phyloP scores from a whole-genome alignment of 345 rosid species.

The Gossypium australe region DNA sequence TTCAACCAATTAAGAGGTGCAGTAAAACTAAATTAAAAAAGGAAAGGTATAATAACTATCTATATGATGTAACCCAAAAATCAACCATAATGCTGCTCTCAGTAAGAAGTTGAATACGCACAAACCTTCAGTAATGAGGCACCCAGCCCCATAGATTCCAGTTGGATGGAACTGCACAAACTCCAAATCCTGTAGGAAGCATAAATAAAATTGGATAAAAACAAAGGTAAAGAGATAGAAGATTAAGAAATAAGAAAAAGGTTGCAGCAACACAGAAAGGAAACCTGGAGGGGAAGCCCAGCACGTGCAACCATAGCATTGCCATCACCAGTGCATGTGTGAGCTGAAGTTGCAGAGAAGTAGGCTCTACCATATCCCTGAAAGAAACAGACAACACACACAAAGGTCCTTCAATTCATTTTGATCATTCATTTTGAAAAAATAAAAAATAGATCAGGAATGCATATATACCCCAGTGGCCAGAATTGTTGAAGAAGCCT shows the following conservation, averaged over 20 bases:
- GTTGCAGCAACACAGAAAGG: not conserved
- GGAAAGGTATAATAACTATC: constrained; percentile 51
- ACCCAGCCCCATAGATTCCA: constrained; percentile 92
- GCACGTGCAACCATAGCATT: constrained; percentile 98
- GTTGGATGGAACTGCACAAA: constrained; percentile 99
- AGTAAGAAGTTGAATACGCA: not conserved
- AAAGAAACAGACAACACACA: constrained; percentile 16
- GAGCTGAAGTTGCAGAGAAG: constrained; percentile 99
- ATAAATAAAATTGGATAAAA: constrained; percentile 1
- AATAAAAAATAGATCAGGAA: not conserved
- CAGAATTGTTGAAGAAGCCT: constrained; percentile 74
- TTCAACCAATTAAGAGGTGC: not conserved
- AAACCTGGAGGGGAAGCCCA: constrained; percentile 87
- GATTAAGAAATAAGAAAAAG: not conserved
- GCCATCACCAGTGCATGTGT: constrained; percentile 99
- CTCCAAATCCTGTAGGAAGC: constrained; percentile 75
- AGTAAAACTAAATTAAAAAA: not conserved
- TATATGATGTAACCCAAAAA: constrained; percentile 4
- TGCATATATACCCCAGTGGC: constrained; percentile 77
- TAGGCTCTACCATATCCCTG: constrained; percentile 98
- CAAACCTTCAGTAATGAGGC: constrained; percentile 98
- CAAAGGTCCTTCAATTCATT: not conserved
- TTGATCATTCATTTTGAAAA: not conserved
- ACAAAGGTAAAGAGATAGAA: constrained; percentile 1
- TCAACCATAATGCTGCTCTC: not conserved